These are phyloP conservation scores for Leptosphaerulina australis DNA, from an alignment of 2,329 filamentous ascomycete genomes.

Conservation along the genomic window DNA sequence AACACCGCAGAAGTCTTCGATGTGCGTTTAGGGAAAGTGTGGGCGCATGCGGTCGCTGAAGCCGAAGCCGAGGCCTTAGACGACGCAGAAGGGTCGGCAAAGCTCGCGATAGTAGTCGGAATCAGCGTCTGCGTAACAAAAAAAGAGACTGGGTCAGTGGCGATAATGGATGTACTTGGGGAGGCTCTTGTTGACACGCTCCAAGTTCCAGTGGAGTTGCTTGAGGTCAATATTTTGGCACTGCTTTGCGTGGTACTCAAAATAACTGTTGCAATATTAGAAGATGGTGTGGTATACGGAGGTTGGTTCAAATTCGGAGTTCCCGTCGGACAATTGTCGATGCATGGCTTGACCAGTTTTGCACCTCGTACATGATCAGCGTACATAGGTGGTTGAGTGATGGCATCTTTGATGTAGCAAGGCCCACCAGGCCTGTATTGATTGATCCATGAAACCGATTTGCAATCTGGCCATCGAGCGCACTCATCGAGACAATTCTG, in stretches of 20 bases:
- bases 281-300: background rate
- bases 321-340: background rate
- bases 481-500: conserved; percentile 22
- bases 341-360: conserved; percentile 11
- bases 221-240: background rate
- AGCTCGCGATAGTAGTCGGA: conserved; percentile 15
- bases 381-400: background rate
- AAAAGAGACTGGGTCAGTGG: background rate
- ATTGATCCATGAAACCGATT: conserved; percentile 20
- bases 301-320: conserved; percentile 2
- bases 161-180: background rate
- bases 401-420: conserved; percentile 26
- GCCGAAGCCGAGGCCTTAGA: conserved; percentile 16
- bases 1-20: conserved; percentile 1
- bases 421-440: conserved; percentile 13
- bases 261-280: background rate
- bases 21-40: conserved; percentile 8
- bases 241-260: background rate
- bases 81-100: conserved; percentile 11
- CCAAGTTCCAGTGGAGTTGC: background rate
- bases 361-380: conserved; percentile 4
- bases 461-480: conserved; percentile 16
- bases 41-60: conserved; percentile 16
- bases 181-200: background rate
- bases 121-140: conserved; percentile 3